phyloP scores from a whole-genome alignment of 2,329 filamentous ascomycete genomes.

The Pseudophaeomoniella oleicola region DNA sequence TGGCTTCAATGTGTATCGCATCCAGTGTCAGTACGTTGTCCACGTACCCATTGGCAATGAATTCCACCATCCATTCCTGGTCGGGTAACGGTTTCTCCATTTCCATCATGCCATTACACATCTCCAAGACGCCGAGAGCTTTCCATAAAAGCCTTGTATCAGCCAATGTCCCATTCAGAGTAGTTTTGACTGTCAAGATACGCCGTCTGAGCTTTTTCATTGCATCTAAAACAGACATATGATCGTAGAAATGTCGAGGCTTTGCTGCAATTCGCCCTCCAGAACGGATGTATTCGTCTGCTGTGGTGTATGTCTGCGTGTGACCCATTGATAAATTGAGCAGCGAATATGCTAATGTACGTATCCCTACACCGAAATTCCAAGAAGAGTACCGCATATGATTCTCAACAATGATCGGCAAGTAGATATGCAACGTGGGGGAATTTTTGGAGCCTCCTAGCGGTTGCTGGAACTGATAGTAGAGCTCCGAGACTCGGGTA shows the following conservation, averaged over 20 bases:
- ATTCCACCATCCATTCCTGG: conserved; percentile 7
- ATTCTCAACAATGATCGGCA: conserved; percentile 49
- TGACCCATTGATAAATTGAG: conserved; percentile 23
- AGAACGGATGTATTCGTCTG: conserved; percentile 22
- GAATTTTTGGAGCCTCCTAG: conserved; percentile 8
- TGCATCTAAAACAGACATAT: conserved; percentile 6
- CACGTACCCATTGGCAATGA: conserved; percentile 16
- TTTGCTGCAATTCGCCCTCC: conserved; percentile 20
- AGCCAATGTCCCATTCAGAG: not conserved
- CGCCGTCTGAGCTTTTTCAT: not conserved
- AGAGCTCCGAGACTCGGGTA: conserved; percentile 35
- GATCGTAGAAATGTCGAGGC: conserved; percentile 12
- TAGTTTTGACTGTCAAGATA: not conserved
- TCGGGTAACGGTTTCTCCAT: conserved; percentile 1
- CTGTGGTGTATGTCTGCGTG: conserved; percentile 8
- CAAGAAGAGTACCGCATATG: conserved; percentile 42
- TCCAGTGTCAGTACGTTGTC: conserved; percentile 36
- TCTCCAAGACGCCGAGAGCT: conserved; percentile 3
- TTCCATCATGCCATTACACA: conserved; percentile 1
- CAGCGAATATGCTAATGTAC: conserved; percentile 41
- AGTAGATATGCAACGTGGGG: conserved; percentile 37
- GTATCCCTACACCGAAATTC: conserved; percentile 35
- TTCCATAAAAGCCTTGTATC: conserved; percentile 10
- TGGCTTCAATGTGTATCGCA: conserved; percentile 45
- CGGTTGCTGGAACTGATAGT: conserved; percentile 25